Conservation (phyloP, 345 rosid species). For the Gossypium mustelinum region DNA sequence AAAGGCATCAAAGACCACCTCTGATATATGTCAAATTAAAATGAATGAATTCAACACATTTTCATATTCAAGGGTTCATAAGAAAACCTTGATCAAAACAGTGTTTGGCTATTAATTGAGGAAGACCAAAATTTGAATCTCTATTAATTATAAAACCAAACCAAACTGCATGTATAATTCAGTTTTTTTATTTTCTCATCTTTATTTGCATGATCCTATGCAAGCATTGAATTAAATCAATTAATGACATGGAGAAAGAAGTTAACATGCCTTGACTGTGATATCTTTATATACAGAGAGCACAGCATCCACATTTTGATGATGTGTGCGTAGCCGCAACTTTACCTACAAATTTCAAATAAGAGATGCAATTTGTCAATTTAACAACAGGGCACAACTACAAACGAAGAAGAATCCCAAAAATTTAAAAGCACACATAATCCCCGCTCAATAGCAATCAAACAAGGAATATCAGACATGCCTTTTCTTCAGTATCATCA, state of each 20-base stretch:
- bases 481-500: slow-evolving; percentile 97
- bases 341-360: slow-evolving; percentile 49
- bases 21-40: no score
- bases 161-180: not conserved
- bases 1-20: no score
- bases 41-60: no score
- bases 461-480: slow-evolving; percentile 23
- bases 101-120: not conserved
- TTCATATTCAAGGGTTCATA: no score
- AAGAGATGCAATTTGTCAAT: not conserved
- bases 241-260: slow-evolving; percentile 18
- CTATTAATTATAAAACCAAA: not conserved
- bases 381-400: not conserved
- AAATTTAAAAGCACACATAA: not conserved
- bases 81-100: not conserved
- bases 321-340: slow-evolving; percentile 71
- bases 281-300: slow-evolving; percentile 74
- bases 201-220: not conserved
- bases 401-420: slow-evolving; percentile 7
- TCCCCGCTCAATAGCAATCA: not conserved
- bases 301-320: slow-evolving; percentile 77
- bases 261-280: slow-evolving; percentile 58
- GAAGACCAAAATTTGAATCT: not conserved
- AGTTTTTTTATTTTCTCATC: not conserved
- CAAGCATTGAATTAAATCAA: not conserved